These are phyloP conservation scores for Cyamopsis tetragonoloba DNA, from an alignment of 306 rosid species.

Conservation along the genomic window DNA sequence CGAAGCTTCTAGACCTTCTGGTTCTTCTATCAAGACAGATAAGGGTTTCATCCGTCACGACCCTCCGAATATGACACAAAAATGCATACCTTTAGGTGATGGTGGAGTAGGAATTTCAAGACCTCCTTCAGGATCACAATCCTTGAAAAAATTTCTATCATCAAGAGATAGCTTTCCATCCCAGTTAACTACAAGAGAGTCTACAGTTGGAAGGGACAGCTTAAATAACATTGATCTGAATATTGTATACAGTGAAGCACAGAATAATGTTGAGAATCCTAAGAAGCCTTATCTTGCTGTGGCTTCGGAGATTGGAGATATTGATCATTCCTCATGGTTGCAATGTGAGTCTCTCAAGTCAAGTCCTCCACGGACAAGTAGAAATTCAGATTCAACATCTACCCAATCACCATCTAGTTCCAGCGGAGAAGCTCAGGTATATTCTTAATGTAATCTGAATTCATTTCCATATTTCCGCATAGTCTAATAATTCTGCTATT, in stretches of 20 bases:
- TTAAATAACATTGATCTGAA: conserved; percentile 60
- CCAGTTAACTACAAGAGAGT: conserved; percentile 23
- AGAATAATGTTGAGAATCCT: conserved; percentile 36
- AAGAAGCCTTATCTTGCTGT: conserved; percentile 32
- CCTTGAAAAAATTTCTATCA: conserved; percentile 21
- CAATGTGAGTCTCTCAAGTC: conserved; percentile 43
- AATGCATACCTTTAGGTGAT: conserved; percentile 33
- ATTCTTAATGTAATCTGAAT: conserved; percentile 1
- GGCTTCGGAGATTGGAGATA: conserved; percentile 25
- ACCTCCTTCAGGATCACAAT: conserved; percentile 30
- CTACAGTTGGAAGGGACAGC: conserved; percentile 30
- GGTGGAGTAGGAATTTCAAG: conserved; percentile 27
- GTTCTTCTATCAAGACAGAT: conserved; percentile 38
- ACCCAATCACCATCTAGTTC: conserved; percentile 60
- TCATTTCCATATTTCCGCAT: conserved; percentile 16
- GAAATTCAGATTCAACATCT: conserved; percentile 58
- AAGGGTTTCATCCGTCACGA: conserved; percentile 20
- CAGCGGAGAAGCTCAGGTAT: conserved; percentile 67
- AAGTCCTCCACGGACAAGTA: conserved; percentile 52
- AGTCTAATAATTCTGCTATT: background rate
- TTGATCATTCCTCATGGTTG: conserved; percentile 32
- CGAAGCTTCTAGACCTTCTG: conserved; percentile 34
- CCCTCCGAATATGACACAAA: conserved; percentile 22
- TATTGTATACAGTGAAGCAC: conserved; percentile 42
- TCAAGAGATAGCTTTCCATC: conserved; percentile 30